Evolutionary conservation across 1,284 basidiomycete species (phyloP), one percentile per base, ranked within the genome.

Genomic region (Boletus semigastroideus): DNA sequence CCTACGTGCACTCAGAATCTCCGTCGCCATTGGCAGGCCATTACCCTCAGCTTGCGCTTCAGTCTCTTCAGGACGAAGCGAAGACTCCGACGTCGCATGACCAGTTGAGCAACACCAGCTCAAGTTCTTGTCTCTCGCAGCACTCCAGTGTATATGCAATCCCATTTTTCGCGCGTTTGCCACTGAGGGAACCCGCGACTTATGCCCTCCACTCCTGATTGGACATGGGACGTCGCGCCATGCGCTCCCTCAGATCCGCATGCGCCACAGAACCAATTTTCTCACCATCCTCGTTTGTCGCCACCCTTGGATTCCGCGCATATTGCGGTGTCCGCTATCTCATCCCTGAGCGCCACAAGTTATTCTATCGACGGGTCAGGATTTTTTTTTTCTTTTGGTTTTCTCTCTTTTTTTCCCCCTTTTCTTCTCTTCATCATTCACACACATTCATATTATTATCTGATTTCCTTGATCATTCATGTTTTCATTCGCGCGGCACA

Each of bases 41-140:
- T 84, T 25, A 63, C 72, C 0, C 73, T 85, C 25, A 68, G 78
- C 55, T 58, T 84, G 38, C 73, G 79, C 37, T 84, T 86, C 59
- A 70, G 74, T 53, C 67, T 85, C 43, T 85, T 84, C 66, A 72
- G 82, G 51, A 79, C 80, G 17, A 78, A 81, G 66, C 74, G 78
- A 49, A 63, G 71, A 57, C 59, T 82, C 20, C 66, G 64, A 59
- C 69, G 66, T 34, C 56, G 55, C 31, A 31, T 68, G 59, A 62
- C 66, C 5, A 59, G 65, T 30, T 66, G 53, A 70, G 45, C 48
- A 28, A 30, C 0, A 3, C 22, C 16, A 37, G 36, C 30, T 43
- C 25, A n/a, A 34, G 2, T 40, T 62, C 28, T 31, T 20, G 46
- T 42, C 44, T 9, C 30, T 48, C 36, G 11, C 48, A 45, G 51